Base-by-base conservation (phyloP, 1,284 basidiomycete genomes). In the Ceratobasidium sp. region DNA sequence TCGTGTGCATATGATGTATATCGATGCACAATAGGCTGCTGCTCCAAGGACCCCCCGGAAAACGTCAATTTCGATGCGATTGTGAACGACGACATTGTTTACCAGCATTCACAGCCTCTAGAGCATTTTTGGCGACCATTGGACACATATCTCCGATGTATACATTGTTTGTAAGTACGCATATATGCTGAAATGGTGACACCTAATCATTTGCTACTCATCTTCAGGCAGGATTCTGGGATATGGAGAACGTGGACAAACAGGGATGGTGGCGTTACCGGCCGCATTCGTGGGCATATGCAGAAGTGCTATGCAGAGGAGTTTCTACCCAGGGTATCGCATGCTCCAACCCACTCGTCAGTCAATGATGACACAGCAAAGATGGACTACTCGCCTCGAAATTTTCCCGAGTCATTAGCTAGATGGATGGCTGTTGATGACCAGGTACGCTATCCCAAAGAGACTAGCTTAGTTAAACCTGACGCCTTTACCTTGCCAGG, bases 271-370 rank as follows among this genome's bases (percentile, higher is more conserved):
- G 65, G 49, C 3, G 17, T 67, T 20, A 67, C 65, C 15, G 20
- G 49, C 23, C 51, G 65, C 13, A 67, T 67, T 15, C 65, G 65
- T 4, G 49, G 39, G n/a, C 47, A 67, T 35, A 67, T 67, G 65
- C 31, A 67, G n/a, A 67, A 67, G 20, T 23, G 31, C 13, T 49
- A 67, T 23, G 17, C 7, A 6, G 65, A 67, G 47, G 65, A 28
- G 5, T 67, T 67, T 53, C 28, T 51, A 2, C 47, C 65, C 2
- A 35, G 15, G 31, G 65, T 51, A 5, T 6, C 28, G 20, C 65
- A 11, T 3, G 3, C 26, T 17, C 15, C 26, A 15, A 7, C 17
- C 3, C 65, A 28, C 26, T 3, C 17, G 3, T 3, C 45, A 2
- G 8, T 4, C 15, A n/a, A 37, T 23, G 5, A 15, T 23, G 65